Base-by-base conservation (phyloP, 2,329 filamentous ascomycete genomes). In the Xylaria sp. region DNA sequence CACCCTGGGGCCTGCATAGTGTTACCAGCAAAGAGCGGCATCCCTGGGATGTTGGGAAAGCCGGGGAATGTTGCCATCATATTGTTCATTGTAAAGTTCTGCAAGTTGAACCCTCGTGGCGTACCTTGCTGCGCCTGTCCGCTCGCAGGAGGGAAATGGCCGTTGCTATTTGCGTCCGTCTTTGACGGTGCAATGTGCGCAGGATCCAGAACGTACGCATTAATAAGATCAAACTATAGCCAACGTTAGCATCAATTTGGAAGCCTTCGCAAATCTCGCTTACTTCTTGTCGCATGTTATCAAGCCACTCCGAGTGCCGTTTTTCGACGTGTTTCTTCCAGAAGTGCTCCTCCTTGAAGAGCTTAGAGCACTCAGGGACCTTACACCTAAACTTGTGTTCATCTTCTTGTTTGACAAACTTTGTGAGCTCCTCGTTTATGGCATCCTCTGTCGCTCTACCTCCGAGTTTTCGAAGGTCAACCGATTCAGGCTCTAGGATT, bases 271-370 rank as follows among this genome's bases (percentile, higher is more conserved):
- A 4, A n/a, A 31, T 60, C 3, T 41, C 13, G 15, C 90, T 85
- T 85, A 97, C 94, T 83, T 98, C 95, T 78, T 91, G 90, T 79
- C 91, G 92, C 72, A 98, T 83, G 62, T 84, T 88, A 41, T 94
- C 91, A 54, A 92, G 87, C 92, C 94, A 99, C 63, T 98, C 95
- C 0, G 88, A 80, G 79, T 99, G 96, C 67, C 97, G 90, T 83
- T 99, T 99, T 82, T 98, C 95, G 18, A 98, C 91, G 77, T 99
- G 96, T 85, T 99, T 99, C 77, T 90, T 91, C 95, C 97, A 99
- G 80, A 99, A 99, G 75, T 95, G 90, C 52, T 97, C 92, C 67
- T 96, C 96, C 81, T 98, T 98, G 86, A 99, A 99, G 8, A 99
- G 85, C 82, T 99, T 99, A 12, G 92, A 92, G 81, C 96, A 99